A percentile compares a stretch with the other conserved stretches of the same genome.
Evolutionary conservation across 257 asterid species (phyloP).

Genomic region (Solanum sitiens): DNA sequence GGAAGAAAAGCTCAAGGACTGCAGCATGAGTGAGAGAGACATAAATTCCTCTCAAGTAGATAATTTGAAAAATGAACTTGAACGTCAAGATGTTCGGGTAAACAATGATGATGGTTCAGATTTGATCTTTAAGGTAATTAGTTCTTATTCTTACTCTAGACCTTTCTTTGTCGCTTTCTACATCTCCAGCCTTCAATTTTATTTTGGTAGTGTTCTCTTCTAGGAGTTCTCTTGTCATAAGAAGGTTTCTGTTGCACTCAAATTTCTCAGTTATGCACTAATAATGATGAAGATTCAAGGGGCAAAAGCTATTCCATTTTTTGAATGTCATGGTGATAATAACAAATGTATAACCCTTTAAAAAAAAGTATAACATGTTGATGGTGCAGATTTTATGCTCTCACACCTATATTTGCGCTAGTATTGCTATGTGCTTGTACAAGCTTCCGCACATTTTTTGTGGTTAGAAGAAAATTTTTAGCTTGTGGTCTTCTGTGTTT

Average conservation of each 20-base stretch:
- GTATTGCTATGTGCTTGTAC: neutral
- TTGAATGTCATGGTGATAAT: neutral
- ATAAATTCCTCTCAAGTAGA: conserved; percentile 18
- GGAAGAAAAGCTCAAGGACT: conserved; percentile 44
- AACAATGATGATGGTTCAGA: conserved; percentile 33
- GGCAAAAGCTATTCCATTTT: neutral
- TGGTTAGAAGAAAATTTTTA: neutral
- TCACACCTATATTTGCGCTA: neutral
- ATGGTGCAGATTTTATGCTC: neutral
- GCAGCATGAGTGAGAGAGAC: conserved; percentile 40
- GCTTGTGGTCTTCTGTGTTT: neutral
- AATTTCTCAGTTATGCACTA: neutral
- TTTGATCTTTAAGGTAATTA: conserved; percentile 39
- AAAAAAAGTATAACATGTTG: neutral
- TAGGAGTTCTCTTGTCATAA: neutral
- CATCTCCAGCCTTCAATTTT: neutral
- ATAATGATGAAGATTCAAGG: neutral
- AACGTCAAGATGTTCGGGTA: conserved; percentile 69
- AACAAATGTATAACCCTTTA: neutral
- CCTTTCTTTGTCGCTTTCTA: neutral
- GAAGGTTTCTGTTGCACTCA: neutral
- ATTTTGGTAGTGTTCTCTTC: neutral
- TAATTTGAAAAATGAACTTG: conserved; percentile 36
- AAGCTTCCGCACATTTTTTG: neutral
- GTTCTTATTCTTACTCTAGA: neutral